phyloP scores from a whole-genome alignment of 345 rosid genomes.

The Brassica juncea region DNA sequence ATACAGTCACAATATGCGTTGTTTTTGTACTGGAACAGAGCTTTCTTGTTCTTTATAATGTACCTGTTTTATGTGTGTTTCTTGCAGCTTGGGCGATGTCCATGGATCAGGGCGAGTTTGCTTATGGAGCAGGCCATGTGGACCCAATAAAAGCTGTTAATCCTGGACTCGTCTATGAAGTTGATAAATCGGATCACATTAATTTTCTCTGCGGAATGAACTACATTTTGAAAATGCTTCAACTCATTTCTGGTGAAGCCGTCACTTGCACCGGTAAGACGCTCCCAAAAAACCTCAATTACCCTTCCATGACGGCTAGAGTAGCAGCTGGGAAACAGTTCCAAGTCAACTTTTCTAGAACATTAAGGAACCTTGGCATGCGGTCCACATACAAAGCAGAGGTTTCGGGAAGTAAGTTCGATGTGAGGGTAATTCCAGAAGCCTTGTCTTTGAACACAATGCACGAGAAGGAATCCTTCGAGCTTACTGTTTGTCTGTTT shows the following conservation, averaged over 20 bases:
- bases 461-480: not conserved
- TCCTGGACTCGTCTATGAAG: conserved; percentile 47
- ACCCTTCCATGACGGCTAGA: too few relatives aligned
- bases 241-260: too few relatives aligned
- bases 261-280: too few relatives aligned
- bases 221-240: too few relatives aligned
- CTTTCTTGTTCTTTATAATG: not conserved
- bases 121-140: conserved; percentile 43
- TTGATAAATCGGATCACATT: not conserved
- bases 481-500: not conserved
- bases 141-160: conserved; percentile 36
- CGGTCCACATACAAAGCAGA: too few relatives aligned
- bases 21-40: not conserved
- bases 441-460: not conserved
- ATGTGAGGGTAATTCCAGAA: not conserved
- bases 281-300: too few relatives aligned
- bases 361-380: too few relatives aligned
- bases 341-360: too few relatives aligned
- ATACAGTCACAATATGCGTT: too few relatives aligned
- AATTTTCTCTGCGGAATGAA: too few relatives aligned
- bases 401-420: not conserved
- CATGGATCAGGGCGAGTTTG: conserved; percentile 30
- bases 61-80: not conserved
- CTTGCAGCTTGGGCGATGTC: conserved; percentile 40
- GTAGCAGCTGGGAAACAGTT: too few relatives aligned